Conservation (phyloP, 805 yeast species). For the Priceomyces castillae region DNA sequence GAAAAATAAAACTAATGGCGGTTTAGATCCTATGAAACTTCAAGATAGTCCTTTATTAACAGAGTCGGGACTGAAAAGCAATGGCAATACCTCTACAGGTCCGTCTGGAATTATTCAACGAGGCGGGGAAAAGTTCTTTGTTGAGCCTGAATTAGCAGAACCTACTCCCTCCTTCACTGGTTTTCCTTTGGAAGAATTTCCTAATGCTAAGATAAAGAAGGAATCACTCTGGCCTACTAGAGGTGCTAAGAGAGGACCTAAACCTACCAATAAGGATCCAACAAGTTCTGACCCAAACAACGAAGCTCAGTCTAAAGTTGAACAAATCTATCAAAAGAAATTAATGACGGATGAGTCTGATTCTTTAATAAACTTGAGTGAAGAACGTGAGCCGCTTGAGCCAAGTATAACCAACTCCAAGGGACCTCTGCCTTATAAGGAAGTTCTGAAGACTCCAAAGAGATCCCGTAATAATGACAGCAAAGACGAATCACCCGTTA, state of each 20-base stretch:
- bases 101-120: constrained; percentile 10
- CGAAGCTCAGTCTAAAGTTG: constrained; percentile 12
- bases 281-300: constrained; percentile 15
- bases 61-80: constrained; percentile 5
- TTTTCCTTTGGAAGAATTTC: constrained; percentile 65
- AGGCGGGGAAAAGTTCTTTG: constrained; percentile 31
- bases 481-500: constrained; percentile 11
- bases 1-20: background rate
- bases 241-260: constrained; percentile 12
- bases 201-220: constrained; percentile 56
- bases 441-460: constrained; percentile 6
- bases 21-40: constrained; percentile 1
- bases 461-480: constrained; percentile 3
- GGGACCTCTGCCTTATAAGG: constrained; percentile 4
- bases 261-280: constrained; percentile 7
- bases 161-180: constrained; percentile 68
- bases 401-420: constrained; percentile 6
- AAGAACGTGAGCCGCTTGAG: constrained; percentile 13
- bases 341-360: constrained; percentile 16
- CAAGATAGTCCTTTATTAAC: constrained; percentile 11
- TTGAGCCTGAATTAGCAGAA: constrained; percentile 58
- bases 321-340: constrained; percentile 9
- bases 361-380: constrained; percentile 15
- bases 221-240: constrained; percentile 53
- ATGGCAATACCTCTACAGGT: background rate